A percentile compares a stretch with the other conserved stretches of the same genome.
Conservation (phyloP, 805 yeast species). For the Saccharomycopsis javanensis region DNA sequence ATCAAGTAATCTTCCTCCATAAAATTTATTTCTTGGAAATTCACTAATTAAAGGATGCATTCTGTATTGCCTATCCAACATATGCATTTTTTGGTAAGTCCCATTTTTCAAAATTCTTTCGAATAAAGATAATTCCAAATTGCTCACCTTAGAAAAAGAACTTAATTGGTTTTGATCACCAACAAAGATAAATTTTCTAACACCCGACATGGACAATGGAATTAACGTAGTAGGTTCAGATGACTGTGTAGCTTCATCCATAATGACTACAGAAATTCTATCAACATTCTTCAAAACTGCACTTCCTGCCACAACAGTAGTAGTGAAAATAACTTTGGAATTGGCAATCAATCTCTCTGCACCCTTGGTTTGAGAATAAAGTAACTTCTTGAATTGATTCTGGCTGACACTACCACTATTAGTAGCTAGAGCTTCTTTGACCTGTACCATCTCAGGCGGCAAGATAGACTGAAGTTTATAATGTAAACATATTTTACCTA, state of each 20-base stretch:
- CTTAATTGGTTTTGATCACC: conserved; percentile 73
- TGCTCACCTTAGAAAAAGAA: conserved; percentile 60
- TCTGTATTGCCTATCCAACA: conserved; percentile 62
- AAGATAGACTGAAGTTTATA: conserved; percentile 45
- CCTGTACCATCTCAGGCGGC: conserved; percentile 36
- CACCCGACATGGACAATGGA: conserved; percentile 60
- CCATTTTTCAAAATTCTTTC: conserved; percentile 59
- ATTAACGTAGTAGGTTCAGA: conserved; percentile 64
- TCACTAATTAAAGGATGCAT: conserved; percentile 58
- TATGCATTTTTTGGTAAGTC: conserved; percentile 47
- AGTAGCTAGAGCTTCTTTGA: conserved; percentile 33
- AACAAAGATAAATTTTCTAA: conserved; percentile 56
- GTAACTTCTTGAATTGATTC: conserved; percentile 40
- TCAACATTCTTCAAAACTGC: conserved; percentile 46
- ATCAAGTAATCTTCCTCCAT: conserved; percentile 39
- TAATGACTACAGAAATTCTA: conserved; percentile 54
- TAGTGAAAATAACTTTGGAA: conserved; percentile 62
- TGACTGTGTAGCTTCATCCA: conserved; percentile 75
- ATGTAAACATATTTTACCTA: conserved; percentile 54
- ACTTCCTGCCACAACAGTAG: conserved; percentile 67
- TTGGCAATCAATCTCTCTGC: conserved; percentile 46
- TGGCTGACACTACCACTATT: conserved; percentile 36
- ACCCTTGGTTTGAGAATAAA: conserved; percentile 35
- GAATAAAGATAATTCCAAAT: conserved; percentile 55
- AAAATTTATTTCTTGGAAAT: conserved; percentile 46